Percentiles rank a stretch among this genome's conserved stretches.
Conservation (phyloP, 2,329 filamentous ascomycete genomes). For the Drechslerella dactyloides region DNA sequence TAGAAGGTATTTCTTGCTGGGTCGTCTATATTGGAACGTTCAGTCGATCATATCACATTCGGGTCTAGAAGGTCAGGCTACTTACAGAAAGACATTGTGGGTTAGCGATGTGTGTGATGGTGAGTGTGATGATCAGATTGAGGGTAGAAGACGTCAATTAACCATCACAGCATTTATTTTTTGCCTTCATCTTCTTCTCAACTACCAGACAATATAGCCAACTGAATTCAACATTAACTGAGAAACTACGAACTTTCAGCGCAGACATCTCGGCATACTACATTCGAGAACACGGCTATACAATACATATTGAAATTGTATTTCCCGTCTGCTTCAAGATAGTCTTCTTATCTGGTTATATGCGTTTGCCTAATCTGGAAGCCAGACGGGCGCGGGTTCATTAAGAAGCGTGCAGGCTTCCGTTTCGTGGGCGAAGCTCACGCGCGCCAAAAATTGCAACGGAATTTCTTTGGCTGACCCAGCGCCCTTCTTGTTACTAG, state of each 20-base stretch:
- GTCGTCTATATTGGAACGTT: neutral
- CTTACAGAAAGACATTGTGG: conserved; percentile 2
- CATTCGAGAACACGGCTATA: no score
- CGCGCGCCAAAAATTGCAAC: no score
- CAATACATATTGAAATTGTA: neutral
- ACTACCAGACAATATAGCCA: neutral
- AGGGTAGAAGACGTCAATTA: neutral
- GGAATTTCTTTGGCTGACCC: no score
- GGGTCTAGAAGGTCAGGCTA: neutral
- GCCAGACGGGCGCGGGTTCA: no score
- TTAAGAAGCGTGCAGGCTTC: no score
- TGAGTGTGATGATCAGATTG: conserved; percentile 1
- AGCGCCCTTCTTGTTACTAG: neutral
- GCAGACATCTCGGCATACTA: no score
- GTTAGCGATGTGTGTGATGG: neutral
- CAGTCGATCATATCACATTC: conserved; percentile 1
- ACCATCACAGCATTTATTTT: neutral
- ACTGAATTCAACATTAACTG: neutral
- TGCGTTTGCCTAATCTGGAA: neutral
- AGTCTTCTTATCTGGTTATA: neutral
- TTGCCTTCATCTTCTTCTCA: conserved; percentile 1
- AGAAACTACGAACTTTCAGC: neutral
- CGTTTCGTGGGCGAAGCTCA: no score
- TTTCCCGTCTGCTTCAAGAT: conserved; percentile 1
- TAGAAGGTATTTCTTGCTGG: neutral